phyloP scores from a whole-genome alignment of 306 rosid species.

The Abrus pulchellus region DNA sequence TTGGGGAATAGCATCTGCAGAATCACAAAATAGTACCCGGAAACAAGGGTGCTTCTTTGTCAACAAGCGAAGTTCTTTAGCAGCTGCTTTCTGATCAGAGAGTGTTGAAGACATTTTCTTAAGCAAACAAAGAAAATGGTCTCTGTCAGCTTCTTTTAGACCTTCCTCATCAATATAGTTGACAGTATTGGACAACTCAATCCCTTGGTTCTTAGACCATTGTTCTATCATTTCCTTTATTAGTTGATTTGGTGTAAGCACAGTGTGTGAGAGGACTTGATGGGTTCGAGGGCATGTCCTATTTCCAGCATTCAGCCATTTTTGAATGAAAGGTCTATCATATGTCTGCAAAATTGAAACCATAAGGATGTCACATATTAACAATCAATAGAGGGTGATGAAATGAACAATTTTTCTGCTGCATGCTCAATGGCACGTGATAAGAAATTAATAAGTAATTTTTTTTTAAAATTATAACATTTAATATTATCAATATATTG shows the following conservation, averaged over 20 bases:
- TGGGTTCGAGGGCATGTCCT: slow-evolving; percentile 82
- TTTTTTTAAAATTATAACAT: no score
- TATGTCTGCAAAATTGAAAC: slow-evolving; percentile 72
- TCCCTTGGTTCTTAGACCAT: slow-evolving; percentile 75
- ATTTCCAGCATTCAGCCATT: slow-evolving; percentile 84
- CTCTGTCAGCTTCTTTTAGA: slow-evolving; percentile 66
- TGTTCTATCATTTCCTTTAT: slow-evolving; percentile 76
- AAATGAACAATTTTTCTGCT: background rate
- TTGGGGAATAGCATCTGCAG: slow-evolving; percentile 67
- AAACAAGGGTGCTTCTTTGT: slow-evolving; percentile 85
- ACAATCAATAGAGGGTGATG: background rate
- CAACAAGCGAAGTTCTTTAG: slow-evolving; percentile 83
- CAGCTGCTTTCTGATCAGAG: slow-evolving; percentile 79
- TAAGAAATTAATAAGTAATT: no score
- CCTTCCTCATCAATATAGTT: slow-evolving; percentile 62
- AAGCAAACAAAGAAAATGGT: slow-evolving; percentile 67
- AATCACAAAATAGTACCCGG: slow-evolving; percentile 81
- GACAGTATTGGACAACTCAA: slow-evolving; percentile 65
- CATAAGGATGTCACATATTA: slow-evolving; percentile 30
- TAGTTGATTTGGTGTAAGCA: slow-evolving; percentile 81
- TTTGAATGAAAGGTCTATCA: slow-evolving; percentile 80
- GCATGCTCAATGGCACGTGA: no score
- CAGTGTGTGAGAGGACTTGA: slow-evolving; percentile 81
- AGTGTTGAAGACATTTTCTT: slow-evolving; percentile 75
- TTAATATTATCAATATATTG: no score